phyloP scores from a whole-genome alignment of 305 asterid species.

The Fraxinus angustifolia region DNA sequence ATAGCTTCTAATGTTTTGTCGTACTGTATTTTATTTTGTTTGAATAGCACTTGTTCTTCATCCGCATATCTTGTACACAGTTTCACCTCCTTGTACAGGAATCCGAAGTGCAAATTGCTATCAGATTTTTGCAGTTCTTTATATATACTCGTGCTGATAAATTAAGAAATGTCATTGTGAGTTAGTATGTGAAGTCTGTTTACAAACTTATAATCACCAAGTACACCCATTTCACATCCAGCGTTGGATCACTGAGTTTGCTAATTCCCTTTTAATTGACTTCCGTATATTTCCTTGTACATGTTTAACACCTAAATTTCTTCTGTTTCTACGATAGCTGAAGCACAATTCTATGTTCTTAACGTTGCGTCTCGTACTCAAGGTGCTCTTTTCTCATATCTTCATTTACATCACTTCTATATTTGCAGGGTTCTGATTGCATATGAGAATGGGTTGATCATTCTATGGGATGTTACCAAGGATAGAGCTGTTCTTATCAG shows the following conservation, averaged over 20 bases:
- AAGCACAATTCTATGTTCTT: slow-evolving; percentile 2
- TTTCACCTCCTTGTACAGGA: neutral
- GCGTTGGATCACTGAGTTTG: neutral
- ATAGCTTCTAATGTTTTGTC: neutral
- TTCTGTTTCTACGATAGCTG: neutral
- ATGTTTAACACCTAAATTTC: neutral
- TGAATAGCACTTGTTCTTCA: neutral
- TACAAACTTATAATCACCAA: neutral
- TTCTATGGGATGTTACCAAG: slow-evolving; percentile 87
- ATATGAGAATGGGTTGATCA: slow-evolving; percentile 75
- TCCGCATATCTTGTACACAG: neutral
- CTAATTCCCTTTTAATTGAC: neutral
- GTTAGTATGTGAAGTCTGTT: neutral
- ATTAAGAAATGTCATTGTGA: neutral
- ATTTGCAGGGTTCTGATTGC: slow-evolving; percentile 81
- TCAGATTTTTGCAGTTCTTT: neutral
- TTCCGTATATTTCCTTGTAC: neutral
- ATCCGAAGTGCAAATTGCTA: neutral
- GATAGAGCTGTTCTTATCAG: slow-evolving; percentile 74
- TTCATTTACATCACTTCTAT: slow-evolving; percentile 14
- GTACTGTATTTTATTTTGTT: neutral
- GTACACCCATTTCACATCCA: neutral
- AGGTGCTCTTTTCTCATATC: neutral
- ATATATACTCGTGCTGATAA: neutral
- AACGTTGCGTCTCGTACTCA: neutral